Conservation (phyloP, 2,329 filamentous ascomycete genomes). For the Orbilia blumenaviensis region DNA sequence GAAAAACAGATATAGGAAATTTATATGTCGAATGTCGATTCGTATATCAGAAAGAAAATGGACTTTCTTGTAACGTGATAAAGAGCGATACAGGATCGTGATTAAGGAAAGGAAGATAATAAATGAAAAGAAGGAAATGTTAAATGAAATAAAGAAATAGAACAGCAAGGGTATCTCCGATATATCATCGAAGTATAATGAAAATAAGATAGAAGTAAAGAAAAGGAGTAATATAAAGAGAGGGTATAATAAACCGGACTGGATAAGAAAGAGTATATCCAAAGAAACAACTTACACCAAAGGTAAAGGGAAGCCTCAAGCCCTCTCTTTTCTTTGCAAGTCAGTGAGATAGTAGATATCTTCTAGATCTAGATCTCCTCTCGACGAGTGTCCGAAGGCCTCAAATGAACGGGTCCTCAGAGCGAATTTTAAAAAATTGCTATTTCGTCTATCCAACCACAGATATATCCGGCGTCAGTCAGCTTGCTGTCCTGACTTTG, state of each 20-base stretch:
- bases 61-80: constrained; percentile 25
- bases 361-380: neutral
- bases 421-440: neutral
- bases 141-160: constrained; percentile 3
- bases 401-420: constrained; percentile 44
- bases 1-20: neutral
- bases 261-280: constrained; percentile 13
- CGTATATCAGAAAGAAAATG: constrained; percentile 2
- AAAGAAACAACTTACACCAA: constrained; percentile 30
- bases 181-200: constrained; percentile 2
- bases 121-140: constrained; percentile 1
- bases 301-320: constrained; percentile 35
- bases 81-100: neutral
- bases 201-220: constrained; percentile 2
- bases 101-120: constrained; percentile 21
- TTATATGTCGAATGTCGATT: neutral
- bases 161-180: neutral
- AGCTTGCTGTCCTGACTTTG: constrained; percentile 30
- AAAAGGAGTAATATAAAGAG: neutral
- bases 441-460: constrained; percentile 4
- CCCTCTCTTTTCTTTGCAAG: constrained; percentile 39
- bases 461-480: constrained; percentile 24
- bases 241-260: neutral
- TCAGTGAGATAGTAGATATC: too few relatives aligned
- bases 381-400: constrained; percentile 20